Base-by-base conservation (phyloP, 2,329 filamentous ascomycete genomes). In the Monosporascus sp. region DNA sequence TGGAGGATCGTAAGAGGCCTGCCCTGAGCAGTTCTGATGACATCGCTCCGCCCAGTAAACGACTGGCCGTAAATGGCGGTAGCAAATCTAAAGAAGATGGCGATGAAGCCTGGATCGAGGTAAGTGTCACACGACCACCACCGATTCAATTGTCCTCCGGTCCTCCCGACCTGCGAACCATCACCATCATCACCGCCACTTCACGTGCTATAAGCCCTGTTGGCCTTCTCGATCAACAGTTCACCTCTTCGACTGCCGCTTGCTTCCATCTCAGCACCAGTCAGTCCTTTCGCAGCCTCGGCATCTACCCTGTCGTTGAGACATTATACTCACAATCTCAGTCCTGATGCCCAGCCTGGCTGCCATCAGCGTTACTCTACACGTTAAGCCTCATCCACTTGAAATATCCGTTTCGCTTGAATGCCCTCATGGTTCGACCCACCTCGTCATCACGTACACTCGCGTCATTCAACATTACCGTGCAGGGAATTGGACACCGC, bases 1-100 rank as follows among this genome's bases (percentile, higher is more conserved):
- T 97, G 93, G 94, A 99, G 82, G 94, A 97, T 80, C 90, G 94
- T 83, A 99, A 99, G 83, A 86, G 94, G 83, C 88, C 91, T 69
- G 89, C 91, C 69, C 82, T 88, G 64, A 81, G 83, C 74, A 88
- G 87, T 69, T 77, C 83, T 67, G 89, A 94, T 72, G 90, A 97
- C 63, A 78, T 89, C 67, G 89, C 88, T 61, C 93, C 93, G 61
- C 92, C 93, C 22, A 88, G 86, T 68, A 99, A 97, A 80, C 88
- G 91, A 74, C 89, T 96, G 72, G 89, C 90, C 52, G 82, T 93
- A 61, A 97, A 96, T 78, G 91, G 91, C 66, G 75, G 78, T 59
- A 79, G 75, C 65, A 82, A 80, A 61, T 78, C 79, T 57, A 80
- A 82, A 54, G 79, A 83, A 54, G 71, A 76, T 45, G 71, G 73